Percentiles rank a stretch among this genome's conserved stretches.
Evolutionary conservation across 345 rosid genomes (phyloP).

Genomic region (Eucalyptus curtisii): DNA sequence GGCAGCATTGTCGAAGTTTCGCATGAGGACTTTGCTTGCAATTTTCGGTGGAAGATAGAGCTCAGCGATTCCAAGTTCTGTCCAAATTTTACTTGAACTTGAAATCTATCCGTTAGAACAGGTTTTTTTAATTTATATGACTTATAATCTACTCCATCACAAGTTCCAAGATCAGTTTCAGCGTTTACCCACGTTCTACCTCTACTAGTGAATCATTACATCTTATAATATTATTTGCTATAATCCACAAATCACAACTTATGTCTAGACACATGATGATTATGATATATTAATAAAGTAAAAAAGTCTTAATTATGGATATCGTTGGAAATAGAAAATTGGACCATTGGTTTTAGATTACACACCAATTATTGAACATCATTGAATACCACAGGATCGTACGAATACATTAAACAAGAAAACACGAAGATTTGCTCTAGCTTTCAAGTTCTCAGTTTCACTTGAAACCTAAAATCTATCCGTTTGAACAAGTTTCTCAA

Average conservation of each 20-base stretch:
- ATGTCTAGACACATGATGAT: too few species aligned
- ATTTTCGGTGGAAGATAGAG: background rate
- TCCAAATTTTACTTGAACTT: background rate
- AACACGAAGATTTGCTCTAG: background rate
- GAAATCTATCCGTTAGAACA: too few species aligned
- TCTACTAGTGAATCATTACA: background rate
- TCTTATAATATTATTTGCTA: background rate
- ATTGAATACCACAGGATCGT: accelerated
- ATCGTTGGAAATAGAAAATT: too few species aligned
- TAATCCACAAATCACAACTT: too few species aligned
- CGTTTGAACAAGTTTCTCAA: background rate
- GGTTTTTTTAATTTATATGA: too few species aligned
- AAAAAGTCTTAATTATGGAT: too few species aligned
- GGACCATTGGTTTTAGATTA: too few species aligned
- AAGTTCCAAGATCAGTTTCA: accelerated
- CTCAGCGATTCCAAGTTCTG: accelerated
- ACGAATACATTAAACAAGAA: background rate
- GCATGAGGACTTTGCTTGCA: background rate
- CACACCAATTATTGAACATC: accelerated
- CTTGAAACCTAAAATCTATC: background rate
- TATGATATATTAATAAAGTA: too few species aligned
- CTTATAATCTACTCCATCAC: too few species aligned
- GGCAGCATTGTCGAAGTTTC: background rate
- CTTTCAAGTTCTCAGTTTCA: background rate
- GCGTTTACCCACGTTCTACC: background rate